These are phyloP conservation scores for Russula olivacea DNA, from an alignment of 768 basidiomycete genomes.

Conservation along the genomic window DNA sequence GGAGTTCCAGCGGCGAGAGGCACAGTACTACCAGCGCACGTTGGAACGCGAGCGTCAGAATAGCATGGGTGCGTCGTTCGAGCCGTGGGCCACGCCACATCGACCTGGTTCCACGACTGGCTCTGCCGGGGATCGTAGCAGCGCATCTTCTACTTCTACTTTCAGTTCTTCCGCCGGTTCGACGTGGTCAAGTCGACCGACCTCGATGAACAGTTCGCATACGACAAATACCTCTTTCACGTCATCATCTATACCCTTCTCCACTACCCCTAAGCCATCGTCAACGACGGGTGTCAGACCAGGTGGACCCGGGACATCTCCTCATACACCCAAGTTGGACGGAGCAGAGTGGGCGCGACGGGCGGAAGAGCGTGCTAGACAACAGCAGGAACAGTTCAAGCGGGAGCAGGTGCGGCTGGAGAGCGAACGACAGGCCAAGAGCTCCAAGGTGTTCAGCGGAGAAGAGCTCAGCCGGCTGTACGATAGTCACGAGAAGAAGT, in stretches of 20 bases:
- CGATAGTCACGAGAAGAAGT: constrained; percentile 56
- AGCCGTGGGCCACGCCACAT: constrained; percentile 22
- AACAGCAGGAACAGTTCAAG: constrained; percentile 65
- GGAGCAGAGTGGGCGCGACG: constrained; percentile 59
- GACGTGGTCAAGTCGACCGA: constrained; percentile 23
- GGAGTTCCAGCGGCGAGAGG: constrained; percentile 26
- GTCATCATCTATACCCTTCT: constrained; percentile 14
- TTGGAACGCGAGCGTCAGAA: constrained; percentile 29
- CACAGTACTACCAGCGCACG: constrained; percentile 19
- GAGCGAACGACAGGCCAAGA: constrained; percentile 38
- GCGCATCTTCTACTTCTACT: constrained; percentile 24
- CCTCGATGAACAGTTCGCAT: constrained; percentile 22
- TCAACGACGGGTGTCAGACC: constrained; percentile 11
- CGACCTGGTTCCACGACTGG: constrained; percentile 27
- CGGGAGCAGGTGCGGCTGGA: constrained; percentile 58
- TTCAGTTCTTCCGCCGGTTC: constrained; percentile 24
- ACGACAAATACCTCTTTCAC: constrained; percentile 8
- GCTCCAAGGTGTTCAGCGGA: constrained; percentile 43
- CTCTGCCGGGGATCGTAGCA: constrained; percentile 24
- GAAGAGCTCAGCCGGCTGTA: constrained; percentile 53
- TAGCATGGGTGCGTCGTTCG: constrained; percentile 26
- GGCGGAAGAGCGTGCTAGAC: constrained; percentile 55
- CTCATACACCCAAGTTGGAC: constrained; percentile 26
- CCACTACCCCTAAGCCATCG: constrained; percentile 16
- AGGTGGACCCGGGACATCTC: constrained; percentile 23